Base-by-base conservation (phyloP, 805 yeast species). In the Komagataella mondaviorum region DNA sequence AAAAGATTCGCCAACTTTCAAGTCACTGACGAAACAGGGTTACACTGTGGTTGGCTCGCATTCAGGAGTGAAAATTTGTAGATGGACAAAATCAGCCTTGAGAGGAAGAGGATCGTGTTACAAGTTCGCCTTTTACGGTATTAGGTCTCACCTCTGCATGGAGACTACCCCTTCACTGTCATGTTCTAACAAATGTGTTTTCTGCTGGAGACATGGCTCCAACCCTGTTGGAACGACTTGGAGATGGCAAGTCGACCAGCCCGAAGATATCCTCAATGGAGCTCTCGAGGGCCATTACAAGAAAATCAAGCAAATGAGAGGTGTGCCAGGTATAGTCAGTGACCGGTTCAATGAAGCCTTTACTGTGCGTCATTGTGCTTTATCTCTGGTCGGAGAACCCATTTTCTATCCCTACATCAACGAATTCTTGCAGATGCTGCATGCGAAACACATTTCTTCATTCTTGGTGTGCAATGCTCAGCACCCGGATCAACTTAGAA, bases 201-300 rank as follows among this genome's bases (percentile, higher is more conserved):
- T 89, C 62, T 89, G 97, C 69, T 89, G 97, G 97, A 78, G 97
- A 64, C 97, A 89, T 66, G 97, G 97, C 49, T 89, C 96, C 2
- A 90, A 89, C 61, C 97, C 97, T 0, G 96, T 90, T 1, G 96
- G 96, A 16, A 89, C 95, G 24, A 83, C 84, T 54, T 89, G 97
- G 97, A 73, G 96, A 60, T 89, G 97, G 97, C 91, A 88, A 60
- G 86, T 88, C 12, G 96, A 89, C 65, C 82, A 84, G 18, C 96
- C 97, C 0, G 90, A 87, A 57, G 81, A 72, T 54, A 87, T 89
- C 49, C 63, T 89, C 52, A 79, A 85, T 48, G 96, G 96, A 24
- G 96, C 96, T 0, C 67, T 89, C 47, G 80, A 76, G 56, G 96
- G 96, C 3, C 97, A 89, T 63, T 90, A 90, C 65, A 81, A 86